These are phyloP conservation scores for Penicillium sp. DNA, from an alignment of 2,329 filamentous ascomycete species.

Conservation along the genomic window DNA sequence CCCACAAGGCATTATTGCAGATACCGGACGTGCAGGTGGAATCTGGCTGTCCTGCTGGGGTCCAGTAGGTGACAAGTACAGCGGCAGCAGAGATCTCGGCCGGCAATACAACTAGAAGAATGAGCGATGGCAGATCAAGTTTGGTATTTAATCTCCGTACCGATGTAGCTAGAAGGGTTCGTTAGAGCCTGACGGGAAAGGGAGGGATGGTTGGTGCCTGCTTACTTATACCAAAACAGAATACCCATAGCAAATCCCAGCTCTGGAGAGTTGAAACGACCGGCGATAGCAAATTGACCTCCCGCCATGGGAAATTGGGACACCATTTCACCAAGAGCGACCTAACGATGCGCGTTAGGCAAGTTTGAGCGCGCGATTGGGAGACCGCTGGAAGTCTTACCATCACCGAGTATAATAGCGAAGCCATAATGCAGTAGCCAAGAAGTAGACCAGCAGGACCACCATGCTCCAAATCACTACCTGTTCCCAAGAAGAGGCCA, in stretches of 20 bases:
- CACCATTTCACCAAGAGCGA: slow-evolving; percentile 11
- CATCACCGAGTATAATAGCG: slow-evolving; percentile 11
- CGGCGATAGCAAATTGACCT: slow-evolving; percentile 10
- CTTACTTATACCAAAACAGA: slow-evolving; percentile 13
- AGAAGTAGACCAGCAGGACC: slow-evolving; percentile 10
- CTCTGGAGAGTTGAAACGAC: slow-evolving; percentile 12
- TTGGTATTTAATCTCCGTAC: slow-evolving; percentile 2
- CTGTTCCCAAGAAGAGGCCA: slow-evolving; percentile 10
- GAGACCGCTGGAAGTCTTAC: not conserved
- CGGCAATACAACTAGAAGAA: slow-evolving; percentile 19
- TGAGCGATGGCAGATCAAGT: not conserved
- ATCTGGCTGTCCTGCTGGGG: slow-evolving; percentile 9
- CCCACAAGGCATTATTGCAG: slow-evolving; percentile 18
- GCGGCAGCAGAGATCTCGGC: slow-evolving; percentile 12
- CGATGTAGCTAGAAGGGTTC: slow-evolving; percentile 9
- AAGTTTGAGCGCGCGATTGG: no score
- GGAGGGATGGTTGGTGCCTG: no score
- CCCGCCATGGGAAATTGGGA: slow-evolving; percentile 12
- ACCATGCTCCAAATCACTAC: slow-evolving; percentile 8
- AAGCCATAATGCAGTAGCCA: slow-evolving; percentile 14
- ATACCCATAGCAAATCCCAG: slow-evolving; percentile 14
- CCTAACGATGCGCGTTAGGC: not conserved
- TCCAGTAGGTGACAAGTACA: slow-evolving; percentile 11
- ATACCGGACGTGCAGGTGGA: slow-evolving; percentile 17
- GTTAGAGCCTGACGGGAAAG: no score